Percentiles rank a stretch among this genome's conserved stretches.
These are phyloP conservation scores for Gracilaria vermiculophylla DNA, from an alignment of 23 red algal genomes.

Conservation along the genomic window DNA sequence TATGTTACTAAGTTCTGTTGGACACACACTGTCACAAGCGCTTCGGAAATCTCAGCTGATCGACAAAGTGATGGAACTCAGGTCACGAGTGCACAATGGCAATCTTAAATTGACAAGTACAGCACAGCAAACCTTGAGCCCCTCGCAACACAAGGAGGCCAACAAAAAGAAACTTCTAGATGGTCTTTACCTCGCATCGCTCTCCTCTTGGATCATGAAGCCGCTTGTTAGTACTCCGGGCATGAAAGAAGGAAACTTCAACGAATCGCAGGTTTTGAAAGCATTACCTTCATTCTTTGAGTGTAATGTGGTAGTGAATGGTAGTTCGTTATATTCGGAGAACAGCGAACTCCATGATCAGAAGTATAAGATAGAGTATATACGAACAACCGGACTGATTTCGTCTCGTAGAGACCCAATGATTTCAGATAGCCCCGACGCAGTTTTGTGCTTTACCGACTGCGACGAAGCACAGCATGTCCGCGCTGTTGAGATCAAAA, in stretches of 20 bases:
- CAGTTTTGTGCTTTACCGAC: not conserved
- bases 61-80: not conserved
- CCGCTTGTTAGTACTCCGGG: not conserved
- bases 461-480: not conserved
- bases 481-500: constrained; percentile 9
- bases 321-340: not conserved
- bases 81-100: not conserved
- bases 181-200: not conserved
- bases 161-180: not conserved
- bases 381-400: not conserved
- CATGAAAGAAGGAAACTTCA: constrained; percentile 22
- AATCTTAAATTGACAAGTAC: not conserved
- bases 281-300: constrained; percentile 16
- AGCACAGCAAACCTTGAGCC: not conserved
- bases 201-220: constrained; percentile 12
- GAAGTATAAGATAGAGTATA: not conserved
- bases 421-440: constrained; percentile 2
- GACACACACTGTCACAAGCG: not conserved
- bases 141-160: not conserved
- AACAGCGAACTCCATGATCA: not conserved
- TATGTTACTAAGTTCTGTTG: not conserved
- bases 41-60: constrained; percentile 4
- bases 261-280: constrained; percentile 16
- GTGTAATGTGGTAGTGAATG: not conserved
- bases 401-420: not conserved